These are phyloP conservation scores for Beverwykella pulmonaria DNA, from an alignment of 495 filamentous ascomycete species.

Conservation along the genomic window DNA sequence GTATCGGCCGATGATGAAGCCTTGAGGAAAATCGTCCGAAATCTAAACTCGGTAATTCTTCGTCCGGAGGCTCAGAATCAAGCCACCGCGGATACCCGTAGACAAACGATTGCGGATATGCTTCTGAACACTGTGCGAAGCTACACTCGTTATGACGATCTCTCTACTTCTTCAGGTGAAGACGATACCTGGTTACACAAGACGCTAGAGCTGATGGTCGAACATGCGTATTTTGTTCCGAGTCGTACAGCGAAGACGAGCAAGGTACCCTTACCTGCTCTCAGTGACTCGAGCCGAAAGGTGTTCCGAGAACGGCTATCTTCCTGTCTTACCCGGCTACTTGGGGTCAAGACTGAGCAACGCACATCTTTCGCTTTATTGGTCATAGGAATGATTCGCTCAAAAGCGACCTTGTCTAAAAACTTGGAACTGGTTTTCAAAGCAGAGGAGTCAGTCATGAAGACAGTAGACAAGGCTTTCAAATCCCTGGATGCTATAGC, in stretches of 20 bases:
- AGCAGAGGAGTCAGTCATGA: constrained; percentile 63
- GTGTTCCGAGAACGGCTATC: constrained; percentile 69
- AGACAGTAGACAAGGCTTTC: constrained; percentile 68
- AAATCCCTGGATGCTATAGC: constrained; percentile 54
- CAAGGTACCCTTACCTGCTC: constrained; percentile 46
- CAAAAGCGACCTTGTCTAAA: constrained; percentile 46
- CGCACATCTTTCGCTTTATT: constrained; percentile 47
- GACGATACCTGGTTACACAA: constrained; percentile 45
- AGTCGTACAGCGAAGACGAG: constrained; percentile 39
- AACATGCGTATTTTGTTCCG: constrained; percentile 50
- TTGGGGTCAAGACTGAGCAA: constrained; percentile 44
- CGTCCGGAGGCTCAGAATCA: constrained; percentile 42
- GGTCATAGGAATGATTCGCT: constrained; percentile 57
- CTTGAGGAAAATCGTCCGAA: constrained; percentile 48
- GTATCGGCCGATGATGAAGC: constrained; percentile 58
- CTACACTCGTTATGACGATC: constrained; percentile 31
- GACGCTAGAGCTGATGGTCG: constrained; percentile 35
- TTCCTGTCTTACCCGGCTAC: constrained; percentile 68
- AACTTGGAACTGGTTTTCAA: constrained; percentile 43
- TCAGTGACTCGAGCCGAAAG: constrained; percentile 65
- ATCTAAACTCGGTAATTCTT: constrained; percentile 51
- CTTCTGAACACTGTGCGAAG: constrained; percentile 50
- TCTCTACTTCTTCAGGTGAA: neutral
- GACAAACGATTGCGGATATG: constrained; percentile 58
- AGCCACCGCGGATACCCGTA: constrained; percentile 49